phyloP scores from a whole-genome alignment of 192 early-diverging fungal species.

The Coemansia sp. region DNA sequence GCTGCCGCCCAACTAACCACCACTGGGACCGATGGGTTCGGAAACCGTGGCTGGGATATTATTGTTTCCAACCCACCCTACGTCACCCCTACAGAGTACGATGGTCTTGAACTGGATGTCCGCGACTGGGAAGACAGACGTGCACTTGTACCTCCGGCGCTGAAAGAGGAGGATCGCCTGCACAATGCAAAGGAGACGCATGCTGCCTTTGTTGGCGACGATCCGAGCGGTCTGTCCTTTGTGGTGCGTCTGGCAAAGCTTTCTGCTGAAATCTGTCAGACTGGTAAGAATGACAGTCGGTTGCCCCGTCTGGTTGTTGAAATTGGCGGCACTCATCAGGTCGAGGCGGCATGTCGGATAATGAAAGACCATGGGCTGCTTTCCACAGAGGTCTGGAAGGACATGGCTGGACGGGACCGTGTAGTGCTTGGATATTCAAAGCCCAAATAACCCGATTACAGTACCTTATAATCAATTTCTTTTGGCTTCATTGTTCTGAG shows the following conservation, averaged over 20 bases:
- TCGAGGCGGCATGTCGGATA: slow-evolving; percentile 37
- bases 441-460: background rate
- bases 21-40: too few species aligned
- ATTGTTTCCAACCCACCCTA: slow-evolving; percentile 95
- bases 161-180: background rate
- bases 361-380: slow-evolving; percentile 59
- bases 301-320: slow-evolving; percentile 78
- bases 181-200: background rate
- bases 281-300: slow-evolving; percentile 12
- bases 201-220: background rate
- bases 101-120: slow-evolving; percentile 66
- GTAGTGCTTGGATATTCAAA: slow-evolving; percentile 59
- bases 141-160: slow-evolving; percentile 61
- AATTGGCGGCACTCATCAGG: slow-evolving; percentile 78
- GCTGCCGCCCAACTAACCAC: background rate
- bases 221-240: slow-evolving; percentile 30
- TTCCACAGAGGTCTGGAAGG: slow-evolving; percentile 72
- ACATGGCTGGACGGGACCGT: slow-evolving; percentile 69
- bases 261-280: slow-evolving; percentile 17
- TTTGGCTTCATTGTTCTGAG: too few species aligned
- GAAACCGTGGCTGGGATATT: slow-evolving; percentile 57
- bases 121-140: slow-evolving; percentile 82
- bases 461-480: too few species aligned
- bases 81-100: slow-evolving; percentile 70
- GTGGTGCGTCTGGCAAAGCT: slow-evolving; percentile 31